phyloP scores from a whole-genome alignment of 2,329 filamentous ascomycete genomes.

The Aureobasidium sp. region DNA sequence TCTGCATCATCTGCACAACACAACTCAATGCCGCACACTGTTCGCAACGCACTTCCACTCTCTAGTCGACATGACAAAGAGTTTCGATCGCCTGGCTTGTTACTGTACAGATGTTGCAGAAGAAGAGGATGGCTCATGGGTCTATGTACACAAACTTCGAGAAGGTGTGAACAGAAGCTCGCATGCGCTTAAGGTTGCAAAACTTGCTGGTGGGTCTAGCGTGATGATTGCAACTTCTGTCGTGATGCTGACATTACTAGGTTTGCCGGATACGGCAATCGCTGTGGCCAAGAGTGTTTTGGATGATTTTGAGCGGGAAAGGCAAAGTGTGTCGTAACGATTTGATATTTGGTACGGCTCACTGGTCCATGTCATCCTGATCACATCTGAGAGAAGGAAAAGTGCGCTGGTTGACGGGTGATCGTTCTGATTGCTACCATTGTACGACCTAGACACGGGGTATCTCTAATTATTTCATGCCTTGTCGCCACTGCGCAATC shows the following conservation, averaged over 20 bases:
- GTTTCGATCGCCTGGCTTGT: slow-evolving; percentile 53
- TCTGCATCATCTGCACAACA: slow-evolving; percentile 69
- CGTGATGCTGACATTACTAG: slow-evolving; percentile 17
- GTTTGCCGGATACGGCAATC: slow-evolving; percentile 66
- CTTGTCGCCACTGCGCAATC: not conserved
- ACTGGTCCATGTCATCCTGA: too few species aligned
- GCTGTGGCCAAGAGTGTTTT: slow-evolving; percentile 56
- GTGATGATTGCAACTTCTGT: slow-evolving; percentile 10
- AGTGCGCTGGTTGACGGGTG: not conserved
- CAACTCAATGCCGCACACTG: slow-evolving; percentile 70
- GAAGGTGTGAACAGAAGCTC: slow-evolving; percentile 77
- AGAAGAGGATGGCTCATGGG: slow-evolving; percentile 57
- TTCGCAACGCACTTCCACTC: slow-evolving; percentile 95
- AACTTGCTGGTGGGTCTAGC: slow-evolving; percentile 54
- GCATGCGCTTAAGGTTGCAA: slow-evolving; percentile 92
- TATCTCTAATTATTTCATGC: slow-evolving; percentile 12
- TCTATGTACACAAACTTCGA: slow-evolving; percentile 75
- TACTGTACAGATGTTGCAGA: slow-evolving; percentile 90
- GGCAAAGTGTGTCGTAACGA: not conserved
- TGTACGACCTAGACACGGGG: not conserved
- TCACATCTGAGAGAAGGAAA: not conserved
- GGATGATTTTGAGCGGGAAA: slow-evolving; percentile 20
- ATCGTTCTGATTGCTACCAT: not conserved
- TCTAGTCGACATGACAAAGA: slow-evolving; percentile 65
- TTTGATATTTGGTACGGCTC: not conserved